These are phyloP conservation scores for Suzukiozyma palmioleophila DNA, from an alignment of 1,139 yeast genomes.

Conservation along the genomic window DNA sequence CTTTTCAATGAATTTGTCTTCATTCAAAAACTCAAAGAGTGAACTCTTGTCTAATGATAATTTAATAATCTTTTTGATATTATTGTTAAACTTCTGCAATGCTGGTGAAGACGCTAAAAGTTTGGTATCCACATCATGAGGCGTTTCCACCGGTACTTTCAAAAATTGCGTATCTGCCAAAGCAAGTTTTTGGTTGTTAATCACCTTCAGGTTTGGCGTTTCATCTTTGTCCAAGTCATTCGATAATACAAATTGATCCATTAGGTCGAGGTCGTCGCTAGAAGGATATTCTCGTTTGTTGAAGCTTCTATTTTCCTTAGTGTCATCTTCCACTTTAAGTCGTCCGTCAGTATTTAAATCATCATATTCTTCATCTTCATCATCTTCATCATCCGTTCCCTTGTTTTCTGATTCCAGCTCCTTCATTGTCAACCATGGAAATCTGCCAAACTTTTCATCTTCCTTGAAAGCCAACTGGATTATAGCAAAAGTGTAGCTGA, in stretches of 20 bases:
- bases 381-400: conserved; percentile 8
- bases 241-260: conserved; percentile 11
- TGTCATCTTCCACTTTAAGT: neutral
- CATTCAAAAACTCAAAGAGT: conserved; percentile 18
- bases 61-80: conserved; percentile 21
- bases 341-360: neutral
- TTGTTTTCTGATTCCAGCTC: neutral
- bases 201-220: neutral
- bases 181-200: conserved; percentile 13
- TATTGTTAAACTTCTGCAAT: conserved; percentile 21
- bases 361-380: conserved; percentile 5
- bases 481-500: conserved; percentile 29
- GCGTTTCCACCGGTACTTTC: neutral
- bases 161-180: conserved; percentile 10
- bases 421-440: conserved; percentile 44
- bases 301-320: neutral
- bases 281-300: conserved; percentile 6
- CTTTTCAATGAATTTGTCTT: conserved; percentile 23
- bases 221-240: conserved; percentile 19
- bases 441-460: conserved; percentile 64
- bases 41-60: conserved; percentile 23
- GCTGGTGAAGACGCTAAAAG: conserved; percentile 29
- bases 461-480: conserved; percentile 70
- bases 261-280: conserved; percentile 4
- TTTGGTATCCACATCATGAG: conserved; percentile 11